Evolutionary conservation across 1,139 yeast species (phyloP).

Genomic region (Meyerozyma carpophila): DNA sequence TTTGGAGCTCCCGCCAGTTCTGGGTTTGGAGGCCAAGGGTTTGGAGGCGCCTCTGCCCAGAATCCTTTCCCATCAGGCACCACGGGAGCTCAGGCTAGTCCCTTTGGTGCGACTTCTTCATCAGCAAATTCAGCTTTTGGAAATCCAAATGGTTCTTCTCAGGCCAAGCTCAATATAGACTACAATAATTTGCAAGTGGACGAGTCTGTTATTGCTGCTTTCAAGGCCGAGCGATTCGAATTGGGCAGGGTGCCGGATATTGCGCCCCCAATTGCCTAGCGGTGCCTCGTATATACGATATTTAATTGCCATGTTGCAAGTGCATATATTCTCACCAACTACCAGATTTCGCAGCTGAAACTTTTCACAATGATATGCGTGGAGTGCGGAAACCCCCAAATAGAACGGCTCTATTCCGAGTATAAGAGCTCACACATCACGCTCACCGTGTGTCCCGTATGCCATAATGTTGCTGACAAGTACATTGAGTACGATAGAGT

Average conservation of each 20-base stretch:
- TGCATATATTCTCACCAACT: background rate
- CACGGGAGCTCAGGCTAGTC: slow-evolving; percentile 1
- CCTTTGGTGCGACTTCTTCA: slow-evolving; percentile 1
- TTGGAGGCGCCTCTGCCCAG: slow-evolving; percentile 7
- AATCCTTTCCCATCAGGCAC: slow-evolving; percentile 4
- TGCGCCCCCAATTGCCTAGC: slow-evolving; percentile 54
- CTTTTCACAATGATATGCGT: slow-evolving; percentile 75
- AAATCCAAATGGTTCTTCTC: background rate
- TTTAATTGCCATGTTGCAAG: background rate
- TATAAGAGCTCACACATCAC: slow-evolving; percentile 78
- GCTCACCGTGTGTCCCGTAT: slow-evolving; percentile 69
- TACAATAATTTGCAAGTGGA: slow-evolving; percentile 31
- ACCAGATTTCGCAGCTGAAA: background rate
- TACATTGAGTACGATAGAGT: slow-evolving; percentile 90
- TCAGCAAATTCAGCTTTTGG: background rate
- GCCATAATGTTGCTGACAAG: slow-evolving; percentile 77
- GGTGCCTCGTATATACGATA: background rate
- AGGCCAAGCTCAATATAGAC: background rate
- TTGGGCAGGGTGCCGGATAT: slow-evolving; percentile 74
- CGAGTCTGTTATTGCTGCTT: slow-evolving; percentile 40
- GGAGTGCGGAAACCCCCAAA: slow-evolving; percentile 65
- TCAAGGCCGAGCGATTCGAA: slow-evolving; percentile 45
- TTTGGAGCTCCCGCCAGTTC: background rate
- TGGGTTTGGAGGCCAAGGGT: slow-evolving; percentile 2
- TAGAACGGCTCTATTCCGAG: slow-evolving; percentile 58